Evolutionary conservation across 768 basidiomycete genomes (phyloP), one percentile per base, ranked within the genome.

Genomic region (Pleurotus platypus): DNA sequence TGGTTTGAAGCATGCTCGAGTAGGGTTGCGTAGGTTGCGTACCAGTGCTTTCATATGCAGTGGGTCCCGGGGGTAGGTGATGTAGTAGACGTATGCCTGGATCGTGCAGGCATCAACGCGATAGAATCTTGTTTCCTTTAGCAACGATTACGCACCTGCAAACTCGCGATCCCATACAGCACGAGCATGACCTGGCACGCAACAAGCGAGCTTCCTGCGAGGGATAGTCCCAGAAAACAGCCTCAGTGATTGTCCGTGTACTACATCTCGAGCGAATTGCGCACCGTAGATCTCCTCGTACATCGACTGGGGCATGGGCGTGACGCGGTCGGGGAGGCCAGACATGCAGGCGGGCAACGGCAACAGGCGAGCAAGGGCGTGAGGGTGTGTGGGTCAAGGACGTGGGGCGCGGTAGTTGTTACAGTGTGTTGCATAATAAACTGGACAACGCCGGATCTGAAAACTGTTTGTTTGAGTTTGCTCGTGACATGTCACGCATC

Each of bases 291-390:
- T 53, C 22, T 53, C 51, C 37, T 53, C 51, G 39, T 42, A 53
- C 38, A 20, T 11, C 20, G 15, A 24, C 24, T 53, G 51, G 12
- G 51, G 51, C n/a, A 53, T 18, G n/a, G 51, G 51, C 6, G 51
- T 53, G 37, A 53, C 51, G 15, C 51, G 51, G 40, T 53, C 35
- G 16, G 51, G 51, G n/a, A 53, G 51, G 39, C 51, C 51, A 53
- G 51, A 53, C 51, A 53, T 53, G 46, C n/a, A 24, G 22, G 20
- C 46, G 18, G 13, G 46, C 46, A 24, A 47, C 26, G 26, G 26
- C 26, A 30, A 30, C 30, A 30, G 30, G 30, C 6, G 30, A 7
- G 30, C 30, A 7, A 7, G 30, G 30, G 30, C 30, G 30, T 30
- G 30, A 30, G 30, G 30, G 6, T 30, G 30, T 9, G 30, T 30